phyloP scores from a whole-genome alignment of 768 basidiomycete genomes.

The Saitozyma podzolica region DNA sequence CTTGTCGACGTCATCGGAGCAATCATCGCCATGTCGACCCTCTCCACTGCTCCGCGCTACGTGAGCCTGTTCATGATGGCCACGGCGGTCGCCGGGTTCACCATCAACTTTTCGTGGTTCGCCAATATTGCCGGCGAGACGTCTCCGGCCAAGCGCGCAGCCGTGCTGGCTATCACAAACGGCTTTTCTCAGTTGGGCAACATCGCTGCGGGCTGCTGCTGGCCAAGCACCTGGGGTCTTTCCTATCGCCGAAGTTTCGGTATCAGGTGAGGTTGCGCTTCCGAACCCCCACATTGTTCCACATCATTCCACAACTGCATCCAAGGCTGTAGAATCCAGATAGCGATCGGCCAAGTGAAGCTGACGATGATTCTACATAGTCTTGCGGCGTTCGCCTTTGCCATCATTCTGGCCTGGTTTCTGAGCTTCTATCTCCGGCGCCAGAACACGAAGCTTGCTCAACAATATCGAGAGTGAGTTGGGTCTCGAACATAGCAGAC shows the following conservation, averaged over 20 bases:
- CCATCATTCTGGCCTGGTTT: no score
- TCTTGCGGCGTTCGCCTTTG: no score
- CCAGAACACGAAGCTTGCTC: no score
- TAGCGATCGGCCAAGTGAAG: no score
- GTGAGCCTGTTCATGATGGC: slow-evolving; percentile 1
- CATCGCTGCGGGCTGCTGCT: slow-evolving; percentile 1
- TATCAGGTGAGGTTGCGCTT: no score
- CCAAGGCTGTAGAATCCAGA: no score
- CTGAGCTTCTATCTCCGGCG: no score
- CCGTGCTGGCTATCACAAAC: slow-evolving; percentile 3
- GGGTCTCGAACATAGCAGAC: no score
- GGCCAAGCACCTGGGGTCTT: not conserved
- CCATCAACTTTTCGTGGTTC: slow-evolving; percentile 5
- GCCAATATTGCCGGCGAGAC: slow-evolving; percentile 7
- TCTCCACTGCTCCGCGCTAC: not conserved
- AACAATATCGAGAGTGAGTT: no score
- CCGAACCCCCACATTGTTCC: no score
- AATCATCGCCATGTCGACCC: slow-evolving; percentile 1
- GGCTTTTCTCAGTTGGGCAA: slow-evolving; percentile 2
- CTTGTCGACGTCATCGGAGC: not conserved
- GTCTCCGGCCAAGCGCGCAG: slow-evolving; percentile 7
- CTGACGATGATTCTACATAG: no score
- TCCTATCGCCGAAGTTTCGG: not conserved
- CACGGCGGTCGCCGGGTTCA: slow-evolving; percentile 2
- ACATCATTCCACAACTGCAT: no score